These are phyloP conservation scores for Davidsoniella australis DNA, from an alignment of 2,329 filamentous ascomycete genomes.

Conservation along the genomic window DNA sequence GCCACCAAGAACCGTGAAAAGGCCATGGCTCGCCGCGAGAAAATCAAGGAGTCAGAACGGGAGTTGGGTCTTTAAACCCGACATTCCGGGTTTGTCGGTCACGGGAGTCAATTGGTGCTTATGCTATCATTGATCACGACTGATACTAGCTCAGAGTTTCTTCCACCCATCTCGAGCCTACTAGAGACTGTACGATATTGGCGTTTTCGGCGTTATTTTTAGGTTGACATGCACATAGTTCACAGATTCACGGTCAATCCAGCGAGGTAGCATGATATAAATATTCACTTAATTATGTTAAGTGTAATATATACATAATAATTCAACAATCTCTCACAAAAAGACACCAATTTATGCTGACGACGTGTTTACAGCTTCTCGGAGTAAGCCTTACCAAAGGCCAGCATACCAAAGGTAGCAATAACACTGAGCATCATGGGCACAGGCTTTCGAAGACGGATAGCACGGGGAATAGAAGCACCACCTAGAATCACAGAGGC, in stretches of 20 bases:
- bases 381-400: constrained; percentile 57
- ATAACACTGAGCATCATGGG: constrained; percentile 64
- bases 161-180: background rate
- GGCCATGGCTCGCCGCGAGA: constrained; percentile 51
- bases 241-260: background rate
- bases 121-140: background rate
- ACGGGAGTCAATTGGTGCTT: background rate
- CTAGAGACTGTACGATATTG: constrained; percentile 1
- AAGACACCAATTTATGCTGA: background rate
- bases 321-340: background rate
- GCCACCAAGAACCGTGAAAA: constrained; percentile 56
- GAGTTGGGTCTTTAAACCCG: constrained; percentile 22
- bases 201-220: constrained; percentile 5
- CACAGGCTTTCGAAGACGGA: constrained; percentile 70
- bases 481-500: constrained; percentile 75
- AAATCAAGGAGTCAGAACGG: constrained; percentile 58
- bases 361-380: constrained; percentile 21
- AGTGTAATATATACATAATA: background rate
- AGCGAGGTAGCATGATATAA: background rate
- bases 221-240: background rate
- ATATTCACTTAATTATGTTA: background rate
- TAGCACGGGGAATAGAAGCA: constrained; percentile 69
- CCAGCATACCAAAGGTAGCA: constrained; percentile 60
- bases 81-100: background rate
- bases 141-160: background rate